phyloP scores from a whole-genome alignment of 2,329 filamentous ascomycete species.

The Stenocarpella maydis region DNA sequence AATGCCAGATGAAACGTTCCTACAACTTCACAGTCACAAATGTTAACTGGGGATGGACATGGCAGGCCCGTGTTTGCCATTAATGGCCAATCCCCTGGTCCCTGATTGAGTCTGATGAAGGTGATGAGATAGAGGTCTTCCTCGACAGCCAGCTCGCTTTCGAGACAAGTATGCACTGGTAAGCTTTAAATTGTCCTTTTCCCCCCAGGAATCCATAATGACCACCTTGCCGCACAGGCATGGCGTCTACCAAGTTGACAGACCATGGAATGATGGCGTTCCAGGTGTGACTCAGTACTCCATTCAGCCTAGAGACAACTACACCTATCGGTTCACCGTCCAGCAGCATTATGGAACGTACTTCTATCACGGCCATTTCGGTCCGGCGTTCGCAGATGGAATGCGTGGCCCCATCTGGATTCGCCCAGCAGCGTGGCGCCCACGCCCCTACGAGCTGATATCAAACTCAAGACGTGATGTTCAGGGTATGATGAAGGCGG shows the following conservation, averaged over 20 bases:
- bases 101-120: slow-evolving; percentile 35
- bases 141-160: slow-evolving; percentile 34
- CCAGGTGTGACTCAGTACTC: slow-evolving; percentile 37
- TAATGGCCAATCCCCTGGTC: slow-evolving; percentile 35
- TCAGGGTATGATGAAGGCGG: slow-evolving; percentile 31
- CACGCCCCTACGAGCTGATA: slow-evolving; percentile 34
- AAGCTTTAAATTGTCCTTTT: not conserved
- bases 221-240: slow-evolving; percentile 23
- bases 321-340: slow-evolving; percentile 36
- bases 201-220: not conserved
- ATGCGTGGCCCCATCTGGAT: slow-evolving; percentile 37
- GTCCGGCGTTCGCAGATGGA: slow-evolving; percentile 36
- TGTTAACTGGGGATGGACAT: slow-evolving; percentile 32
- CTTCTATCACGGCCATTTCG: slow-evolving; percentile 38
- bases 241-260: slow-evolving; percentile 37
- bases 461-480: slow-evolving; percentile 29
- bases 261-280: slow-evolving; percentile 37
- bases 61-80: slow-evolving; percentile 35
- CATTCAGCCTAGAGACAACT: slow-evolving; percentile 34
- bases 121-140: slow-evolving; percentile 35
- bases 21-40: slow-evolving; percentile 29
- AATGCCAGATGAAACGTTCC: slow-evolving; percentile 8
- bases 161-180: slow-evolving; percentile 38
- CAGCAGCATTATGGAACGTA: slow-evolving; percentile 37
- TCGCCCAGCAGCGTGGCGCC: slow-evolving; percentile 35